Evolutionary conservation across 352 stramenopile species (phyloP).

Genomic region (Thalassiosira hispida): DNA sequence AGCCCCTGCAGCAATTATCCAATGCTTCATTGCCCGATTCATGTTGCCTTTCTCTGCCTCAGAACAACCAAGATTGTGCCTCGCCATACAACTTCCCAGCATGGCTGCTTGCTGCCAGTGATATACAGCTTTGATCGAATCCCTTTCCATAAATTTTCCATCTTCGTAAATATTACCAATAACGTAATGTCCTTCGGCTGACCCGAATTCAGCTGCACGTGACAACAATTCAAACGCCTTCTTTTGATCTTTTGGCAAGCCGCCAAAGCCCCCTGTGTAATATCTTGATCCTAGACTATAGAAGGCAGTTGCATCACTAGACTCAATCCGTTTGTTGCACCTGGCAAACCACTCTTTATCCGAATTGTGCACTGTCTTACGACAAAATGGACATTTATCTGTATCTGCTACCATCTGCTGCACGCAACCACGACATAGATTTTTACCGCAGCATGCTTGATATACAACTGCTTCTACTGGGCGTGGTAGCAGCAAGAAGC

Average conservation of each 20-base stretch:
- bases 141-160: constrained; percentile 18
- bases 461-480: background rate
- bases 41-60: constrained; percentile 3
- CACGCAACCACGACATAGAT: background rate
- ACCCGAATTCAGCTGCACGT: constrained; percentile 14
- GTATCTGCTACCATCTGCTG: background rate
- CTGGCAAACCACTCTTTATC: no score
- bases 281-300: background rate
- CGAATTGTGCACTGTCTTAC: no score
- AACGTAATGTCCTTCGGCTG: background rate
- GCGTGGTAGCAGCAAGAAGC: constrained; percentile 3
- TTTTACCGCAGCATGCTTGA: constrained; percentile 8
- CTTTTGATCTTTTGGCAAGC: constrained; percentile 1
- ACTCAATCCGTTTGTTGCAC: background rate
- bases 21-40: constrained; percentile 22
- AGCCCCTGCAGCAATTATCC: constrained; percentile 20
- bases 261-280: background rate
- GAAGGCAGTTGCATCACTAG: background rate
- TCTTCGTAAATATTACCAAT: constrained; percentile 1
- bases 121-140: constrained; percentile 27
- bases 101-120: constrained; percentile 38
- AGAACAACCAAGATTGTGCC: constrained; percentile 6
- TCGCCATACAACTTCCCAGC: constrained; percentile 16
- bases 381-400: no score
- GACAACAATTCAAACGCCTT: constrained; percentile 16